Percentiles rank a stretch among this genome's conserved stretches.
Conservation (phyloP, 2,329 filamentous ascomycete species). For the Penicillium hordei region DNA sequence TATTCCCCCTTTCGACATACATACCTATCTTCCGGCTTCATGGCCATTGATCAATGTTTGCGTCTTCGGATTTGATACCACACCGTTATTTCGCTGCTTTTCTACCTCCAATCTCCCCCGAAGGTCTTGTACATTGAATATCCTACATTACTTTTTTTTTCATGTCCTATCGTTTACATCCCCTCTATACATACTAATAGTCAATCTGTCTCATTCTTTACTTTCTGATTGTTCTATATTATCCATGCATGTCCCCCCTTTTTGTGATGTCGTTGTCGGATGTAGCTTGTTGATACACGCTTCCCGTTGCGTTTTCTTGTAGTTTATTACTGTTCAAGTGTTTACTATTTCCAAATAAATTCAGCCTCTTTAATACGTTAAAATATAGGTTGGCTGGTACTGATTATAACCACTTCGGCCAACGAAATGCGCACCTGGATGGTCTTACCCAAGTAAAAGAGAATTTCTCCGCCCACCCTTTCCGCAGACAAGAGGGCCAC, state of each 20-base stretch:
- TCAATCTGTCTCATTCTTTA: slow-evolving; percentile 14
- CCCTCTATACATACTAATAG: slow-evolving; percentile 25
- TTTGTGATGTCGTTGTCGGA: not conserved
- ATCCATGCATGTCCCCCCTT: not conserved
- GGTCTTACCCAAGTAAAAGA: too few relatives aligned
- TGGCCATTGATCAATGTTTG: slow-evolving; percentile 23
- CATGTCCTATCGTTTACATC: slow-evolving; percentile 18
- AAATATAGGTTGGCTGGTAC: too few relatives aligned
- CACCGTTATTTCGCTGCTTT: slow-evolving; percentile 15
- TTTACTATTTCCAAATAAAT: not conserved
- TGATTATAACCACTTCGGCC: too few relatives aligned
- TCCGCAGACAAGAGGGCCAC: too few relatives aligned
- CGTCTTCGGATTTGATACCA: slow-evolving; percentile 31
- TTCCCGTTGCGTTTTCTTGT: slow-evolving; percentile 8
- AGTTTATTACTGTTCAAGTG: slow-evolving; percentile 2
- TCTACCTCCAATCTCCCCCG: slow-evolving; percentile 1
- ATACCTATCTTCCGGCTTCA: slow-evolving; percentile 15
- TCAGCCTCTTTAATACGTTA: not conserved
- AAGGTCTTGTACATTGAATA: slow-evolving; percentile 18
- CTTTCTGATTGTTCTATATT: slow-evolving; percentile 15
- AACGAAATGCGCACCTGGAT: too few relatives aligned
- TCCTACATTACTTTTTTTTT: slow-evolving; percentile 9
- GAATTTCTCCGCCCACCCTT: too few relatives aligned
- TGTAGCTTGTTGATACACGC: not conserved
- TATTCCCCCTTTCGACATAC: slow-evolving; percentile 15